A percentile compares a stretch with the other conserved stretches of the same genome.
Conservation (phyloP, 352 stramenopile species). For the Globisporangium polare region DNA sequence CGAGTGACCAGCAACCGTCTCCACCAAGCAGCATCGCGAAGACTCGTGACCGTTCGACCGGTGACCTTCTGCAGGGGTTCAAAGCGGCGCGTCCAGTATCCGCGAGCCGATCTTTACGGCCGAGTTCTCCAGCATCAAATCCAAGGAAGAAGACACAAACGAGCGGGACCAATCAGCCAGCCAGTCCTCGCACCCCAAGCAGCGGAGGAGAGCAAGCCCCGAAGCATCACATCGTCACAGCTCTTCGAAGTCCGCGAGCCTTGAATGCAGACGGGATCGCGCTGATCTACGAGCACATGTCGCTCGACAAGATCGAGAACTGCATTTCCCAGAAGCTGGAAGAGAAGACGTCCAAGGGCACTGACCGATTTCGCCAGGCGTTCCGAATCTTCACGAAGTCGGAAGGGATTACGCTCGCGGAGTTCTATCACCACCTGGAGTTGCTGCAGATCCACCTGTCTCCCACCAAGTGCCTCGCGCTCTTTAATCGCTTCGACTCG, state of each 20-base stretch:
- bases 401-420: slow-evolving; percentile 52
- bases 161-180: not conserved
- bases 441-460: slow-evolving; percentile 63
- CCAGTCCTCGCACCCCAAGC: not conserved
- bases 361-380: slow-evolving; percentile 49
- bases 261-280: slow-evolving; percentile 20
- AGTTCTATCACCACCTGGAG: slow-evolving; percentile 53
- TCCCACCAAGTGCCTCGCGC: slow-evolving; percentile 39
- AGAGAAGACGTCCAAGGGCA: slow-evolving; percentile 40
- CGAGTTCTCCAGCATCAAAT: slow-evolving; percentile 1
- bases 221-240: slow-evolving; percentile 2
- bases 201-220: not conserved
- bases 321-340: slow-evolving; percentile 61
- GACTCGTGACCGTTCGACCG: not conserved
- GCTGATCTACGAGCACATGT: slow-evolving; percentile 46
- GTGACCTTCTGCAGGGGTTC: not conserved
- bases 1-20: not conserved
- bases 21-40: not conserved
- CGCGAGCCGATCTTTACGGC: not conserved
- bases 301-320: slow-evolving; percentile 46
- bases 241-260: slow-evolving; percentile 8
- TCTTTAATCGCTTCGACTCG: slow-evolving; percentile 64
- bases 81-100: not conserved
- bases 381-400: slow-evolving; percentile 70
- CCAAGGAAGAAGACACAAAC: not conserved